Evolutionary conservation across 1,284 basidiomycete genomes (phyloP).

Genomic region (Microstroma glucosiphilum): DNA sequence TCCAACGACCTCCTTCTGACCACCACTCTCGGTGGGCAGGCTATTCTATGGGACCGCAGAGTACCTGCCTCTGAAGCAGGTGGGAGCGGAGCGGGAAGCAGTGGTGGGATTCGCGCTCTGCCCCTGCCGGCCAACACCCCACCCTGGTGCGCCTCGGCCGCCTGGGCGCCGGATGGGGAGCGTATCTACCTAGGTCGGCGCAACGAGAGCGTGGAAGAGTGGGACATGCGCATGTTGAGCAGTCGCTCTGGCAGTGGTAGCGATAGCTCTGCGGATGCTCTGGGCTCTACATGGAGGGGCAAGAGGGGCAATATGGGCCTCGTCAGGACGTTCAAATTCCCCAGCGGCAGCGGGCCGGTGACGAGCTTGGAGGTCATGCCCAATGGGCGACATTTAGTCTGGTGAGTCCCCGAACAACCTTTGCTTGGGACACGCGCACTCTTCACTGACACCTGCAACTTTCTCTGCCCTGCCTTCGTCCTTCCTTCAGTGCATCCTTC

Average conservation of each 20-base stretch:
- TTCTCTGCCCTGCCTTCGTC: too few relatives aligned
- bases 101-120: constrained; percentile 68
- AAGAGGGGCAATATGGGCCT: constrained; percentile 61
- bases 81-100: constrained; percentile 56
- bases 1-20: constrained; percentile 82
- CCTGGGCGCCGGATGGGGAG: constrained; percentile 77
- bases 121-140: constrained; percentile 83
- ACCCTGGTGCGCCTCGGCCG: constrained; percentile 72
- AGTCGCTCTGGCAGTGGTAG: neutral
- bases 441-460: too few relatives aligned
- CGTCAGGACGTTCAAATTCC: constrained; percentile 75
- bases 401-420: constrained; percentile 37
- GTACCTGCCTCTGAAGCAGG: constrained; percentile 52
- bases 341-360: constrained; percentile 80
- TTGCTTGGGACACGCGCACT: too few relatives aligned
- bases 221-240: constrained; percentile 65
- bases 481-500: constrained; percentile 60
- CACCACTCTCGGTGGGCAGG: constrained; percentile 82
- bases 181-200: constrained; percentile 86
- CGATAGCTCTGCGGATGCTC: neutral
- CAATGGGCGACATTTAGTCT: constrained; percentile 80
- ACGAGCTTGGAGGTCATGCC: constrained; percentile 84
- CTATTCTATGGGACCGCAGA: constrained; percentile 83
- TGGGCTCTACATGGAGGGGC: neutral
- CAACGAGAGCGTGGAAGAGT: constrained; percentile 85